Evolutionary conservation across 2,329 filamentous ascomycete genomes (phyloP).

Genomic region (Hyphodiscus sp.): DNA sequence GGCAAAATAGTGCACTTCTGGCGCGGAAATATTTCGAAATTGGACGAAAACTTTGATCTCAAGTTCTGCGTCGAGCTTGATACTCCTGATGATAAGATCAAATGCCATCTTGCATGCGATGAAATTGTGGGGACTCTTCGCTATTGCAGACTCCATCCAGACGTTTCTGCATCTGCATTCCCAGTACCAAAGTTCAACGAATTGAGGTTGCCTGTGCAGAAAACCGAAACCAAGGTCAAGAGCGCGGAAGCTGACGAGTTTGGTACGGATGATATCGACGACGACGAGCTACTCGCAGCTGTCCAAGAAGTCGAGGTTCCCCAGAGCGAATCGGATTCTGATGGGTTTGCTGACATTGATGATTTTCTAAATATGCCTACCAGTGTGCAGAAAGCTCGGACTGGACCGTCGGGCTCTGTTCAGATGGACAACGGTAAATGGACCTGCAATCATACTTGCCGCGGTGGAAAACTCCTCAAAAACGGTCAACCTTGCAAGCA

Average conservation of each 20-base stretch:
- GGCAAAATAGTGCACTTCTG: slow-evolving; percentile 66
- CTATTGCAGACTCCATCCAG: slow-evolving; percentile 19
- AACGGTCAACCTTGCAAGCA: slow-evolving; percentile 55
- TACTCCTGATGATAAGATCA: slow-evolving; percentile 49
- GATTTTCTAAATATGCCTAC: slow-evolving; percentile 38
- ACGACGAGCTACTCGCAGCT: slow-evolving; percentile 37
- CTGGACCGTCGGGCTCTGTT: slow-evolving; percentile 32
- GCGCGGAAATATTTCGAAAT: slow-evolving; percentile 54
- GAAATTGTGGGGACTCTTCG: slow-evolving; percentile 61
- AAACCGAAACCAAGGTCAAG: neutral
- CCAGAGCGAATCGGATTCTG: slow-evolving; percentile 26
- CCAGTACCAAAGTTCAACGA: slow-evolving; percentile 8
- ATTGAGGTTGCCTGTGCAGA: neutral
- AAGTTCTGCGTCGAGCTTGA: slow-evolving; percentile 51
- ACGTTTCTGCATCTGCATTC: slow-evolving; percentile 32
- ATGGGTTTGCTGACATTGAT: slow-evolving; percentile 48
- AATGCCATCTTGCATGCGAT: slow-evolving; percentile 74
- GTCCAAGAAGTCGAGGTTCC: slow-evolving; percentile 21
- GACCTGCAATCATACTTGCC: slow-evolving; percentile 65
- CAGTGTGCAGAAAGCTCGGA: neutral
- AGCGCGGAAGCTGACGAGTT: slow-evolving; percentile 19
- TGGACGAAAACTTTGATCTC: slow-evolving; percentile 53
- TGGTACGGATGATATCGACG: slow-evolving; percentile 31
- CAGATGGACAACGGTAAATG: slow-evolving; percentile 65
- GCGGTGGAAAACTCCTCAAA: slow-evolving; percentile 32